Evolutionary conservation across 2,329 filamentous ascomycete genomes (phyloP), one percentile per base, ranked within the genome.

Genomic region (Verticillium isaacii): DNA sequence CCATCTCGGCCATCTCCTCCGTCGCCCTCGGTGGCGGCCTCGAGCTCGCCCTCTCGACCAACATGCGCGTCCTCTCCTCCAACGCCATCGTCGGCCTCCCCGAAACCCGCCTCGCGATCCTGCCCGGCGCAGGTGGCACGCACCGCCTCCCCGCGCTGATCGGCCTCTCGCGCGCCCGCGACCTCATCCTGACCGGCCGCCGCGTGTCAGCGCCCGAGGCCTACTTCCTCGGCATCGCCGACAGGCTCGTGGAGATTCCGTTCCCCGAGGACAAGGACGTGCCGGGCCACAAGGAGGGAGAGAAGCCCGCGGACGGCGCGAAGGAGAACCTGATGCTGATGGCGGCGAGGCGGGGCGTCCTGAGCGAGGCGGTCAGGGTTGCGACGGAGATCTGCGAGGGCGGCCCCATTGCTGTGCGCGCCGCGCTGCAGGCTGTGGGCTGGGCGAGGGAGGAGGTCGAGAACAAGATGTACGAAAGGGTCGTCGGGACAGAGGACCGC

Each of bases 111-210:
- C 84, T 99, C 2, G 95, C 90, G 61, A 99, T 99, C 73, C 90
- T 99, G 66, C 95, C 95, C 3, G 95, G 95, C 63, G 95, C 94
- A 2, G 95, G 95, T 54, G 95, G 94, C 63, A 98, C 94, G 1
- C 92, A 92, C 75, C 89, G 95, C 11, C 86, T 99, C 0, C 92
- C 93, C 1, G 85, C 83, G 9, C 77, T 99, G 23, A 89, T 99
- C 66, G 95, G 95, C 5, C 78, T 90, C 29, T 81, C 84, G 32
- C 87, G 93, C 61, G 95, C 95, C n/a, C 84, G 93, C 58, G 94
- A 99, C 74, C 79, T 98, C 69, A 89, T 98, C 59, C 81, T 98
- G 9, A 98, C 94, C 0, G 95, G 95, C 3, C 86, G 95, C n/a
- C 83, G 92, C 54, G 90, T 99, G 14, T 83, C 84, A 9, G 94